A percentile compares a stretch with the other conserved stretches of the same genome.
Evolutionary conservation across 371 early-diverging fungal species (phyloP).

Genomic region (Conidiobolus incongruus): DNA sequence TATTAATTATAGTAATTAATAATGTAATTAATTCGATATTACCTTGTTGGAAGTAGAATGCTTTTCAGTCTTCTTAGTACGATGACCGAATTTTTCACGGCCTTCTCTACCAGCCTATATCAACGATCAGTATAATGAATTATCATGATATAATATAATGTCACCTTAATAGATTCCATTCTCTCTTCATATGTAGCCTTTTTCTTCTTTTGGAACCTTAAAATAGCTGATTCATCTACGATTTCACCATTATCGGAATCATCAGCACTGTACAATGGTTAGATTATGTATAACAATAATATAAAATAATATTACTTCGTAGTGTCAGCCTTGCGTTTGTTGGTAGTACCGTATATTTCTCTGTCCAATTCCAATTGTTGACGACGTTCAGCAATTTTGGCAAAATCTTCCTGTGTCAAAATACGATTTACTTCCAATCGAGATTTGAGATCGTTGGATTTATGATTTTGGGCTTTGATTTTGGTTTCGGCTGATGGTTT

Average conservation of each 20-base stretch:
- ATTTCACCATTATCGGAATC: slow-evolving; percentile 13
- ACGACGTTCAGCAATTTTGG: slow-evolving; percentile 4
- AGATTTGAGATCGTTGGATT: neutral
- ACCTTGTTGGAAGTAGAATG: slow-evolving; percentile 63
- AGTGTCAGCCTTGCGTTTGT: too few relatives aligned
- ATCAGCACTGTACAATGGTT: neutral
- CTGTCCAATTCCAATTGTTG: too few relatives aligned
- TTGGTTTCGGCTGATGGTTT: too few relatives aligned
- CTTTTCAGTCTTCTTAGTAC: slow-evolving; percentile 54
- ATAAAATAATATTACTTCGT: neutral
- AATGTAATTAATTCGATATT: too few relatives aligned
- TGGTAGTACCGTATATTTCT: too few relatives aligned
- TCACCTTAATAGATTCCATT: slow-evolving; percentile 64
- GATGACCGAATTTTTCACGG: slow-evolving; percentile 70
- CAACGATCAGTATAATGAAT: too few relatives aligned
- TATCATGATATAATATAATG: too few relatives aligned
- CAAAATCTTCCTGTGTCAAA: slow-evolving; percentile 82
- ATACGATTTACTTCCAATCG: slow-evolving; percentile 18
- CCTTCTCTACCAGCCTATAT: slow-evolving; percentile 72
- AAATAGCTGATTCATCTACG: slow-evolving; percentile 44
- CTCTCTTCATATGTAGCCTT: slow-evolving; percentile 84
- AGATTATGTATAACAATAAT: too few relatives aligned
- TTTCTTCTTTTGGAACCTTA: slow-evolving; percentile 61
- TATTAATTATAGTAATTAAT: too few relatives aligned
- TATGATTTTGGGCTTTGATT: neutral